Base-by-base conservation (phyloP, 108 stramenopile genomes). In the Pseudonitzschia multiseries region DNA sequence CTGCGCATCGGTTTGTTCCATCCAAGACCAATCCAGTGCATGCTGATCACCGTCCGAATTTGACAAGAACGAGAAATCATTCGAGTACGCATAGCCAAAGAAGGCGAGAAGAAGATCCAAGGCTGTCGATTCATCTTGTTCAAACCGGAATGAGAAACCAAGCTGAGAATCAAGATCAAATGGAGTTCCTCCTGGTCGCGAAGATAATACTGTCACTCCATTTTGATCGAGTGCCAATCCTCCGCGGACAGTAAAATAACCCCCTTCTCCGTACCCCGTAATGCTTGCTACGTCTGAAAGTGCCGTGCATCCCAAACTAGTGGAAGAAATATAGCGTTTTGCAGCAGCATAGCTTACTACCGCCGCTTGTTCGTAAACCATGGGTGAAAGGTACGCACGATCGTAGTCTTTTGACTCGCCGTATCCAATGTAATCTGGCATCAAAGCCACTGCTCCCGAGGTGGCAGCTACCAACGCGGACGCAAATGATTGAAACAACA, bases 391-490 rank as follows among this genome's bases (percentile, higher is more conserved):
- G 62, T 65, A 65, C 14, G 65, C 44, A 44, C 65, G 41, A 46
- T 65, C 44, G 21, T 44, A 65, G 21, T 65, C 65, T 42, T 44
- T 46, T 33, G 65, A 44, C 32, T 65, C 65, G 14, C 65, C 65
- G 62, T 65, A 65, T 17, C 65, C 65, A 22, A 65, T 65, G 36
- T 65, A 65, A 65, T 65, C 65, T 41, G 65, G 65, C 65, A 65
- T 65, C 14, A 65, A 10, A 28, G 65, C 65, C 28, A 65, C 44
- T 44, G 43, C 65, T 40, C 65, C 65, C 14, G 33, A 20, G 6
- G 43, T 27, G 62, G 43, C 20, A n/a, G 65, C 65, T 20, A 65
- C 65, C 65, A 46, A 22, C 3, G 65, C 24, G 24, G 65, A 65
- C 26, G 21, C 32, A 22, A 65, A 44, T 8, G 65, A 65, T 33